These are phyloP conservation scores for Ulmus americana DNA, from an alignment of 331 rosid species.

Conservation along the genomic window DNA sequence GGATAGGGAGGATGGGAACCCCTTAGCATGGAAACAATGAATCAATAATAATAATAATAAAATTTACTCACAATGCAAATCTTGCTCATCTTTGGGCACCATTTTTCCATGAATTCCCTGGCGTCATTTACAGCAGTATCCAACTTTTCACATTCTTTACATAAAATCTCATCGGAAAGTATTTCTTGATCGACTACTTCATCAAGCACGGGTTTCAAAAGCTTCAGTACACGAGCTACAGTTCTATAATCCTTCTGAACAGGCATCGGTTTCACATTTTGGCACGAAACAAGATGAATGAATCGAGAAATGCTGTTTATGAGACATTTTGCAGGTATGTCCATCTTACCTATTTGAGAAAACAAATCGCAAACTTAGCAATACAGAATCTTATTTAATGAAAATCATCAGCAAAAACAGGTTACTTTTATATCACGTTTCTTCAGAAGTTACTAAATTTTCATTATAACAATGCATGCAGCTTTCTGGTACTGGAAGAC, in stretches of 20 bases:
- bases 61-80: slow-evolving; percentile 54
- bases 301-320: slow-evolving; percentile 81
- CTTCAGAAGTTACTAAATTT: slow-evolving; percentile 6
- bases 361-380: slow-evolving; percentile 16
- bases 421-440: background rate
- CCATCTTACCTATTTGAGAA: slow-evolving; percentile 60
- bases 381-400: background rate
- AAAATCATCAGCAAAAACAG: background rate
- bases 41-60: background rate
- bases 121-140: slow-evolving; percentile 62
- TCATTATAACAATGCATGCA: slow-evolving; percentile 1
- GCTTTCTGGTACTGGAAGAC: slow-evolving; percentile 11
- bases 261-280: slow-evolving; percentile 47
- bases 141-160: slow-evolving; percentile 57
- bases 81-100: slow-evolving; percentile 75
- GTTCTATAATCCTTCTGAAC: slow-evolving; percentile 52
- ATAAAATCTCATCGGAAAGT: slow-evolving; percentile 39
- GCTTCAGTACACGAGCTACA: slow-evolving; percentile 59
- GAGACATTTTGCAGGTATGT: slow-evolving; percentile 62
- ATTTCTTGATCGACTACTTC: slow-evolving; percentile 48
- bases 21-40: background rate
- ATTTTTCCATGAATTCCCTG: slow-evolving; percentile 70
- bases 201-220: slow-evolving; percentile 72
- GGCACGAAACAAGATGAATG: slow-evolving; percentile 76
- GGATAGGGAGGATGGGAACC: slow-evolving; percentile 9